Evolutionary conservation across 2,329 filamentous ascomycete species (phyloP), one percentile per base, ranked within the genome.

Genomic region (Hypoxylon sp.): DNA sequence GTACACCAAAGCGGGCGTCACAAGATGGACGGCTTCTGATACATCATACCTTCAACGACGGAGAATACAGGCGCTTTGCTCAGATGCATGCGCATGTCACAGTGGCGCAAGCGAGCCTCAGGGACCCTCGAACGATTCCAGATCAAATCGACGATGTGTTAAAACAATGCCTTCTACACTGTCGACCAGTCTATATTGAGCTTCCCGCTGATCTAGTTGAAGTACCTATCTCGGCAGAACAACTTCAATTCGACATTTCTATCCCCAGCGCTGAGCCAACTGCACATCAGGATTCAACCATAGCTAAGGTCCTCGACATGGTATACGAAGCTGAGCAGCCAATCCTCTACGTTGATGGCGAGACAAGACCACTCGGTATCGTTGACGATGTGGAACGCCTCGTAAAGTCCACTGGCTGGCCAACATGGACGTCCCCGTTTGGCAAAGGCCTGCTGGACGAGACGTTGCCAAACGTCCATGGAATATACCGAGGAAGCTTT

Each of bases 31-130:
- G 51, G 23, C 51, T 19, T 6, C 11, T 28, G 13, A 28, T 55
- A 30, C 51, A 43, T n/a, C 51, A 55, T 55, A 55, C 51, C 13
- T 43, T 55, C 23, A 55, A 55, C 6, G 51, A 55, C 14, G 51
- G 51, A 14, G 51, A 55, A 19, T 55, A 30, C 21, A 23, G 23
- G 21, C 34, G 34, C 21, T 55, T 55, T 21, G 23, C 51, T 1
- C 34, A 53, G 13, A 53, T 53, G 34, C 34, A 53, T 17, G 13
- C 36, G 7, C 51, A 41, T 41, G 34, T 53, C 21, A 53, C 51
- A 4, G 19, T 53, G 28, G 34, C 51, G 2, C 51, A 53, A n/a
- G 51, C 36, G 1, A 43, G 10, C 9, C 51, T 55, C 9, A 41
- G 36, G 28, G 36, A 55, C 21, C 36, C 51, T 19, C 51, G 21